Percentiles rank a stretch among this genome's conserved stretches.
These are phyloP conservation scores for Aspergillus saccharolyticus DNA, from an alignment of 495 filamentous ascomycete species.

Conservation along the genomic window DNA sequence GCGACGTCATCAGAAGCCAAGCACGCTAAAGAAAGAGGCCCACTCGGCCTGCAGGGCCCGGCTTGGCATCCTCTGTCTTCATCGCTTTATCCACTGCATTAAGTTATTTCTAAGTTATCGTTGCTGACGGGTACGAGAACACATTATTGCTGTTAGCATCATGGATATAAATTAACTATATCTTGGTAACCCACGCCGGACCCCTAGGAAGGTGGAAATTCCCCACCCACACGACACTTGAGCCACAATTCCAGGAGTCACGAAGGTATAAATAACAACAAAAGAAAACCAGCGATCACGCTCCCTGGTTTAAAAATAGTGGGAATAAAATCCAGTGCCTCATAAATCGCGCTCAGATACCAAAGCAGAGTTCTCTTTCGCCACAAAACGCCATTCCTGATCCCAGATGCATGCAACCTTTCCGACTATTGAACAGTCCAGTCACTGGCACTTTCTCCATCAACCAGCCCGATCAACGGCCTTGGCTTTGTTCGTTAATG, in stretches of 20 bases:
- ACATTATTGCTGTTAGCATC: no score
- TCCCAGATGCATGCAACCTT: conserved; percentile 29
- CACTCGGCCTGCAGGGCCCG: conserved; percentile 10
- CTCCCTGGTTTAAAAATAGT: conserved; percentile 3
- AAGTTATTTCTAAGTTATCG: no score
- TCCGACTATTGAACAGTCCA: conserved; percentile 22
- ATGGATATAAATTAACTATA: neutral
- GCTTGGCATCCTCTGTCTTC: conserved; percentile 5
- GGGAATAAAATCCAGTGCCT: conserved; percentile 6
- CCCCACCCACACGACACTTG: no score
- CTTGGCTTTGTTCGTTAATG: conserved; percentile 12
- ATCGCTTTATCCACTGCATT: no score
- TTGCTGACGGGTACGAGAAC: no score
- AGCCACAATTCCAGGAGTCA: neutral
- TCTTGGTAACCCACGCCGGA: neutral
- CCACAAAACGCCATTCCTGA: conserved; percentile 27
- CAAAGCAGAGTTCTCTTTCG: conserved; percentile 10
- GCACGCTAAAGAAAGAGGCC: conserved; percentile 5
- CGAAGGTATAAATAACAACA: neutral
- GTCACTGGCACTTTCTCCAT: conserved; percentile 12
- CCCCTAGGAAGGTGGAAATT: no score
- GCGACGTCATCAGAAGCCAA: conserved; percentile 7
- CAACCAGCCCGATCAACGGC: neutral
- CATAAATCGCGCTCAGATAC: conserved; percentile 4
- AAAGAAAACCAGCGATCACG: conserved; percentile 1